Evolutionary conservation across 768 basidiomycete genomes (phyloP), one percentile per base, ranked within the genome.

Genomic region (Leccinum olivaceopallidum): DNA sequence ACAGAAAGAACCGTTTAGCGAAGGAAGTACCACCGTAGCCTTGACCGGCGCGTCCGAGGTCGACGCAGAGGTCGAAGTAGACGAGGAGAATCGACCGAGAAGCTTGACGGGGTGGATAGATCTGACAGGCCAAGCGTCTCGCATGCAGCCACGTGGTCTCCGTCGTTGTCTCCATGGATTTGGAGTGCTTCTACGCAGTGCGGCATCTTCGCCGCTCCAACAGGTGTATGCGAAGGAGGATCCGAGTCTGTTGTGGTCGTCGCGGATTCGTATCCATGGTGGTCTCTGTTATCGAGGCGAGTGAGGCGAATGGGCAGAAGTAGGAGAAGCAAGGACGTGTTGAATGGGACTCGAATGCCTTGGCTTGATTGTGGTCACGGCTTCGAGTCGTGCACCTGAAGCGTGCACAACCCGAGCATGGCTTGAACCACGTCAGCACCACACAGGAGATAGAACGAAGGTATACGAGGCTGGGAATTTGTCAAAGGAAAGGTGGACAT

Each of bases 161-260:
- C 20, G 0, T 64, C 69, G 14, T 62, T 61, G 49, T 67, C 70
- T 34, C 60, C 65, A 28, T 61, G 58, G 42, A 64, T 44, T 42
- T 36, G 61, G 3, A 58, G 32, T 5, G 52, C 58, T 37, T 58
- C 60, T 7, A 58, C 50, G 16, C 60, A 56, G 34, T 34, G 34
- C 34, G 5, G 34, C 34, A 34, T 34, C 18, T 60, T 61, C 16
- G 36, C 6, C 47, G 49, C 44, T 16, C 70, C 70, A 42, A 69
- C 20, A 20, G 69, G 69, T n/a, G 69, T 70, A 13, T 69, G 65
- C 9, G 70, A 70, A 16, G 59, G 62, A 60, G 70, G 69, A 60
- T 70, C 69, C 6, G 69, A 71, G 59, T 70, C 67, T 6, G 69
- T 70, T 1, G 70, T 70, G 1, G 69, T 71, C 20, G 69, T 70